phyloP scores from a whole-genome alignment of 805 yeast genomes.

The Wickerhamiella dianesei region DNA sequence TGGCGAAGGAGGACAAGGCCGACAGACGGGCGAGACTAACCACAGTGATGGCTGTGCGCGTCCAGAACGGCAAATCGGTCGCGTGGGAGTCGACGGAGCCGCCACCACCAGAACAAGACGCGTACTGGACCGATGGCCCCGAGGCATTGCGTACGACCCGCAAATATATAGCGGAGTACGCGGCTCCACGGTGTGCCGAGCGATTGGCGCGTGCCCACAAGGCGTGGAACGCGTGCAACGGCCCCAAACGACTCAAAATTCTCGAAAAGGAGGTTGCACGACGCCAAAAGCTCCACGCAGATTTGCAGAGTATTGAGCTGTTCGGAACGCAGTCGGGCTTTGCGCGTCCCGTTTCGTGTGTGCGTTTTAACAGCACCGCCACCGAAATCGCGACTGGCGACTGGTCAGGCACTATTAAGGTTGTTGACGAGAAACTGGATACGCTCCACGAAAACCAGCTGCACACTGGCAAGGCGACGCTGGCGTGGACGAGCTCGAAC shows the following conservation, averaged over 20 bases:
- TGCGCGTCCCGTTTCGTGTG: slow-evolving; percentile 52
- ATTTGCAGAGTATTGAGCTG: slow-evolving; percentile 30
- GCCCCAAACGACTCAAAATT: background rate
- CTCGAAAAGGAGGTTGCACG: slow-evolving; percentile 32
- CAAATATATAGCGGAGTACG: background rate
- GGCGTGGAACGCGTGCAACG: background rate
- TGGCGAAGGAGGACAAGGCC: slow-evolving; percentile 36
- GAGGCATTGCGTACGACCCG: background rate
- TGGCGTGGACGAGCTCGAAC: slow-evolving; percentile 43
- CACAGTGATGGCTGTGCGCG: slow-evolving; percentile 28
- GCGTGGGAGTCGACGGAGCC: background rate
- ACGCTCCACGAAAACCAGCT: slow-evolving; percentile 30
- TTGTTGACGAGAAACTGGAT: slow-evolving; percentile 19
- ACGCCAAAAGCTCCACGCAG: slow-evolving; percentile 32
- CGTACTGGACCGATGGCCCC: background rate
- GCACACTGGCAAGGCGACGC: slow-evolving; percentile 56
- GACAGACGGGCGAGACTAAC: slow-evolving; percentile 49
- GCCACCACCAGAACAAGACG: background rate
- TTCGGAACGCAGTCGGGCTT: slow-evolving; percentile 61
- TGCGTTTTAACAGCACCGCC: slow-evolving; percentile 33
- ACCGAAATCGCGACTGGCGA: slow-evolving; percentile 49
- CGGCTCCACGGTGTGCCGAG: background rate
- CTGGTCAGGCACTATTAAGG: slow-evolving; percentile 64
- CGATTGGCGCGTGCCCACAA: background rate
- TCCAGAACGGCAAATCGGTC: slow-evolving; percentile 7